Percentiles rank a stretch among this genome's conserved stretches.
Evolutionary conservation across 2,329 filamentous ascomycete species (phyloP).

Genomic region (Neofusicoccum laricinum): DNA sequence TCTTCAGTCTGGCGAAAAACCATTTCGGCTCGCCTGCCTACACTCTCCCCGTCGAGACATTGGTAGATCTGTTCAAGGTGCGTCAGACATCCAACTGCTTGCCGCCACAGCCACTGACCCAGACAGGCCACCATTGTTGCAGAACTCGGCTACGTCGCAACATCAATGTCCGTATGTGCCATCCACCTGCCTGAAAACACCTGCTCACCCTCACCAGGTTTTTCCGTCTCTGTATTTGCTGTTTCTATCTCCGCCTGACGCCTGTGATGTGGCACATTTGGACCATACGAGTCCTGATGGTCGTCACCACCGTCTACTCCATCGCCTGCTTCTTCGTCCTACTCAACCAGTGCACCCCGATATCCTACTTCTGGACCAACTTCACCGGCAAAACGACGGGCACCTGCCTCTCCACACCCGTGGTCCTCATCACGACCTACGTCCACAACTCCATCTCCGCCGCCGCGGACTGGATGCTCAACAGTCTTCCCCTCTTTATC

Average conservation of each 20-base stretch:
- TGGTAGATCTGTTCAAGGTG: neutral
- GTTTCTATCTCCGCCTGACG: constrained; percentile 13
- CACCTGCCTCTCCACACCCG: neutral
- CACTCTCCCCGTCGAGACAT: neutral
- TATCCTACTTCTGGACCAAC: constrained; percentile 10
- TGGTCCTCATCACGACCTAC: constrained; percentile 3
- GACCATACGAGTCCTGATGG: neutral
- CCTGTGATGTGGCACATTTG: constrained; percentile 11
- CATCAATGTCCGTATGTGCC: neutral
- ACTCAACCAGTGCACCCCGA: constrained; percentile 2
- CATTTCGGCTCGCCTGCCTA: neutral
- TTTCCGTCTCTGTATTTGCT: constrained; percentile 8
- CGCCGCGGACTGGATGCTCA: neutral
- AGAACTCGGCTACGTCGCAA: neutral
- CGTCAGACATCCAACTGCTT: too few species aligned
- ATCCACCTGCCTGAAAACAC: too few species aligned
- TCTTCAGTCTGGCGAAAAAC: constrained; percentile 1
- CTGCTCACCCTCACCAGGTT: neutral
- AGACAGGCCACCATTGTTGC: neutral
- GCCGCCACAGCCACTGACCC: neutral
- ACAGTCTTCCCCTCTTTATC: neutral
- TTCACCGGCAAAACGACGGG: neutral
- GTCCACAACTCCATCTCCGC: constrained; percentile 4
- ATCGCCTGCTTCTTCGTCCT: constrained; percentile 13
- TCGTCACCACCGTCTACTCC: neutral